Evolutionary conservation across 2,329 filamentous ascomycete species (phyloP), one percentile per base, ranked within the genome.

Genomic region (Cercospora citrullina): DNA sequence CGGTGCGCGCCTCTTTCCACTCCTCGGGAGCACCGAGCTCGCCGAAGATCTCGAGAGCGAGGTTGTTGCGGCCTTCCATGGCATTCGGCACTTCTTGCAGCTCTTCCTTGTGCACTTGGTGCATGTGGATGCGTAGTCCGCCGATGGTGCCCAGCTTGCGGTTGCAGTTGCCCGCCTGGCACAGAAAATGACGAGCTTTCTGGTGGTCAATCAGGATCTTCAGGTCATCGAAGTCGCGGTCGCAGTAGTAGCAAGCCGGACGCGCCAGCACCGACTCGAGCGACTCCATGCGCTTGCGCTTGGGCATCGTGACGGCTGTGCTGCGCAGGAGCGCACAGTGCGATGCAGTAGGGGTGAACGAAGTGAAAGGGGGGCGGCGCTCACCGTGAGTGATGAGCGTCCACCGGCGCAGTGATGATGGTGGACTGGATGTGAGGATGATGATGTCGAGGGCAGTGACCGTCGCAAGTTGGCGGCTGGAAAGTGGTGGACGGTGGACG

Each of bases 141-240:
- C 95, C 95, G 51, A 94, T 94, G 1, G 95, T 99, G 78, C 97
- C 97, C 65, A 99, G 82, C 73, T 94, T 87, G 72, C 95, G 89
- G 63, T 90, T 90, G 79, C 95, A 99, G 82, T 90, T 85, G 75
- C 97, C 92, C 57, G 64, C 59, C 18, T 61, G 33, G 82, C 95
- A 99, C 81, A 97, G 97, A 86, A 97, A 98, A 81, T 99, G 95
- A 82, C 98, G 98, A n/a, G 94, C 94, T 80, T 97, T 98, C 78
- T 98, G 95, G 80, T 99, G 95, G 67, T 92, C 94, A 74, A 97
- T 96, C 72, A 99, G 89, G 74, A 98, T 93, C 84, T 97, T 97
- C 58, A 97, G 81, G 80, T 99, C 95, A 80, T 98, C 94, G 79
- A 98, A 99, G 82, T 98, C 94, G 83, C 94, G 91, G 82, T 99